Evolutionary conservation across 2,329 filamentous ascomycete genomes (phyloP), one percentile per base, ranked within the genome.

Genomic region (Pyrenophora teres): DNA sequence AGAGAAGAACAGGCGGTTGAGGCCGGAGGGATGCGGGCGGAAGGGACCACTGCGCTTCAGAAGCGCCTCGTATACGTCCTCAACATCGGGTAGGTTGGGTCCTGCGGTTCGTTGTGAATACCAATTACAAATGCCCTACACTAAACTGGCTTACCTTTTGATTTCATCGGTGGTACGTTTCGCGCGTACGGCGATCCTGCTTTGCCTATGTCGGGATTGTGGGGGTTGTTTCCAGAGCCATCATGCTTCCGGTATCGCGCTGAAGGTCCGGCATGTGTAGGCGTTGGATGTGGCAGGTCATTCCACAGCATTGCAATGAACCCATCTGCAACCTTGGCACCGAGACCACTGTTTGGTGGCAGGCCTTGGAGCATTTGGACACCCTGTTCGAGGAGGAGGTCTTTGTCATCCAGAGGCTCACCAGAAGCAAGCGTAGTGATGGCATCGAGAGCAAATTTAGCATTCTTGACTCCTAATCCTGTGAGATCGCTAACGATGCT

Each of bases 1-100:
- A 54, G 90, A 90, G 70, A 89, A 89, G 25, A 92, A 76, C 72
- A 90, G 42, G 54, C 86, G 86, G 0, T 87, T 90, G 38, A 92
- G 82, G 12, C 85, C 84, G 37, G 86, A 87, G 0, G 86, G 85
- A 66, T 90, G 88, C 45, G 82, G 79, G 47, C 82, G 79, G 62
- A 85, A 85, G 4, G 77, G 72, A 74, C 78, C 46, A 43, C 81
- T 76, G 15, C 87, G 81, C 41, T 83, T 85, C 74, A 90, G 2
- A 82, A 85, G 67, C 86, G 88, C 52, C 83, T 80, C 59, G 81
- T 80, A 68, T 81, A 85, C 27, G 21, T 84, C 63, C 83, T 87
- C 0, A 85, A 90, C 87, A 60, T 90, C 89, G 0, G 85, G 58
- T 6, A 19, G 71, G 66, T 68, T 81, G 64, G 56, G 77, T 36